phyloP scores from a whole-genome alignment of 2,329 filamentous ascomycete species.

The Xylariaceae sp. region DNA sequence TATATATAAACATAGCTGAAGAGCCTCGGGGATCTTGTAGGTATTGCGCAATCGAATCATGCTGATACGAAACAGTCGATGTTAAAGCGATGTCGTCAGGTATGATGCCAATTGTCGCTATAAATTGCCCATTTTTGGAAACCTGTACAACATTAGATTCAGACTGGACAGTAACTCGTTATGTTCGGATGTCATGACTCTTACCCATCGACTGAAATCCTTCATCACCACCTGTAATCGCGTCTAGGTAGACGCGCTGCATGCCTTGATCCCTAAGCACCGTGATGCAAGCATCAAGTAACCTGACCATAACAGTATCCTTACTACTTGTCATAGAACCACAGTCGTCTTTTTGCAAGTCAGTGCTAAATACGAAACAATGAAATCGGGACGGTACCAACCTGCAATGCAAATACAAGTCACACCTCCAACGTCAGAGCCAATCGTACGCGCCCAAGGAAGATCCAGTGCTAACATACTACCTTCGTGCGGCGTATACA shows the following conservation, averaged over 20 bases:
- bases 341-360: slow-evolving; percentile 38
- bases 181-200: slow-evolving; percentile 16
- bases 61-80: no score
- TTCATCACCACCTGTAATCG: slow-evolving; percentile 46
- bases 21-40: no score
- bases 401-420: slow-evolving; percentile 58
- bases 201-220: slow-evolving; percentile 51
- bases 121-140: slow-evolving; percentile 58
- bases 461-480: slow-evolving; percentile 47
- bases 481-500: slow-evolving; percentile 46
- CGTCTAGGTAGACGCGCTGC: slow-evolving; percentile 53
- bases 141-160: slow-evolving; percentile 36
- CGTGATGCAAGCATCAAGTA: slow-evolving; percentile 50
- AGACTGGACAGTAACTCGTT: background rate
- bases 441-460: slow-evolving; percentile 52
- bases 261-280: slow-evolving; percentile 47
- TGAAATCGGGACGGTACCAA: slow-evolving; percentile 31
- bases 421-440: slow-evolving; percentile 51
- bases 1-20: no score
- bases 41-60: no score
- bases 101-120: slow-evolving; percentile 49
- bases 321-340: slow-evolving; percentile 40
- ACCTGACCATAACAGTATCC: slow-evolving; percentile 48
- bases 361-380: slow-evolving; percentile 7
- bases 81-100: slow-evolving; percentile 18